phyloP scores from a whole-genome alignment of 352 stramenopile genomes.

The Aphanomyces astaci region DNA sequence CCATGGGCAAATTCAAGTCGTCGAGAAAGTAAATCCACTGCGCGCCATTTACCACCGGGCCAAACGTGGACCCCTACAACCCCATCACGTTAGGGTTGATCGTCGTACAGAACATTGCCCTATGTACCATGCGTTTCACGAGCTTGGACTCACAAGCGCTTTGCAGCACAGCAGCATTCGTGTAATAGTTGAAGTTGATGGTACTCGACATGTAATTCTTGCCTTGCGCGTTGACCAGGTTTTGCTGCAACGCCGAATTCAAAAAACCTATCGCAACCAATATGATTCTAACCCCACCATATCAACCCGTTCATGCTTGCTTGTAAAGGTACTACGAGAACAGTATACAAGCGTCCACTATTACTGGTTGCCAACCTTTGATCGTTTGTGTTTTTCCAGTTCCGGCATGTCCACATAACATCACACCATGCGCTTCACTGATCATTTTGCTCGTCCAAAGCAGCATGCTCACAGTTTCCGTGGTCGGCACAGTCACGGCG shows the following conservation, averaged over 20 bases:
- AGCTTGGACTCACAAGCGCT: constrained; percentile 82
- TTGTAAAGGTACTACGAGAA: no score
- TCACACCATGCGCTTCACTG: constrained; percentile 85
- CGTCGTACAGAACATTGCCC: constrained; percentile 26
- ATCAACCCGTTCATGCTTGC: no score
- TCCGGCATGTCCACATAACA: constrained; percentile 88
- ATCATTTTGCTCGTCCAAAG: constrained; percentile 94
- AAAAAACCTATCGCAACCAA: constrained; percentile 11
- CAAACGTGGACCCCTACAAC: constrained; percentile 59
- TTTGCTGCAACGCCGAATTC: constrained; percentile 18
- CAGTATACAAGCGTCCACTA: no score
- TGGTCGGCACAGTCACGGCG: constrained; percentile 87
- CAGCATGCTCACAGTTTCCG: constrained; percentile 88
- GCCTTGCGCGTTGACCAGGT: neutral
- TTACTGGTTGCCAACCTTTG: no score
- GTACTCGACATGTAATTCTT: constrained; percentile 30
- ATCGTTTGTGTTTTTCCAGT: constrained; percentile 93
- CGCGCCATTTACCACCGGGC: constrained; percentile 53
- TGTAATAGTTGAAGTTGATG: constrained; percentile 85
- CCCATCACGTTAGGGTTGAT: constrained; percentile 39
- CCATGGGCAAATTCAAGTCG: constrained; percentile 92
- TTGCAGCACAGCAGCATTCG: constrained; percentile 57
- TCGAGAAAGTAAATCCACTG: constrained; percentile 94
- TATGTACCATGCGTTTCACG: constrained; percentile 81
- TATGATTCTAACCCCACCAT: no score